Percentiles rank a stretch among this genome's conserved stretches.
These are phyloP conservation scores for Parsonsia alboflavescens DNA, from an alignment of 257 asterid species.

Conservation along the genomic window DNA sequence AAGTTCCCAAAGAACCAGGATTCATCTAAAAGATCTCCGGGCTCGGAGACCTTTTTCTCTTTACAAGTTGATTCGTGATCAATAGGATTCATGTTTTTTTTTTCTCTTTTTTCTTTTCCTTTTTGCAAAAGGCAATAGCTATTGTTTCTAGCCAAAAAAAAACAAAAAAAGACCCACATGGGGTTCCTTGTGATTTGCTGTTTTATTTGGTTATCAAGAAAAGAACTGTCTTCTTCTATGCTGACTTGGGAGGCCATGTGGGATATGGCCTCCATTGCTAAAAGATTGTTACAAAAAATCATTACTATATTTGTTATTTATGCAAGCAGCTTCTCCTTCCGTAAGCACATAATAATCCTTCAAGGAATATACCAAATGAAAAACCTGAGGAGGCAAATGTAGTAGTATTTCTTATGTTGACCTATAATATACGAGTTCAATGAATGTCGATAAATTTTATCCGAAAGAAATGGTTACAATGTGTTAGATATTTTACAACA, in stretches of 20 bases:
- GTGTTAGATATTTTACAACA: no score
- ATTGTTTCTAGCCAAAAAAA: slow-evolving; percentile 8
- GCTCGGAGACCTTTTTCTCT: slow-evolving; percentile 32
- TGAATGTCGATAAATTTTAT: no score
- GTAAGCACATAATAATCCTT: background rate
- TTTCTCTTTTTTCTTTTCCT: no score
- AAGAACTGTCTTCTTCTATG: slow-evolving; percentile 35
- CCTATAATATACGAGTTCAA: no score
- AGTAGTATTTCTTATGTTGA: no score
- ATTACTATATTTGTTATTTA: slow-evolving; percentile 16
- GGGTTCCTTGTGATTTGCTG: slow-evolving; percentile 22
- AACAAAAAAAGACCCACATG: slow-evolving; percentile 21
- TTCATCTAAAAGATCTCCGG: slow-evolving; percentile 53
- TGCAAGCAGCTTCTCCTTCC: background rate
- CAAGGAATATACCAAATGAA: no score
- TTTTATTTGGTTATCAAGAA: slow-evolving; percentile 22
- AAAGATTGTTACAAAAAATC: slow-evolving; percentile 26
- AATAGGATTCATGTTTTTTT: slow-evolving; percentile 15
- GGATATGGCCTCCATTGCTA: slow-evolving; percentile 39
- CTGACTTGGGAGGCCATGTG: slow-evolving; percentile 51
- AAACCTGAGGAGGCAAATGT: no score
- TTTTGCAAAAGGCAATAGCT: no score
- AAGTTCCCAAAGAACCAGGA: slow-evolving; percentile 73
- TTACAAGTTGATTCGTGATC: slow-evolving; percentile 11
- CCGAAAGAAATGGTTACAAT: no score